Evolutionary conservation across 768 basidiomycete genomes (phyloP), one percentile per base, ranked within the genome.

Genomic region (Leccinum subgranulosum): DNA sequence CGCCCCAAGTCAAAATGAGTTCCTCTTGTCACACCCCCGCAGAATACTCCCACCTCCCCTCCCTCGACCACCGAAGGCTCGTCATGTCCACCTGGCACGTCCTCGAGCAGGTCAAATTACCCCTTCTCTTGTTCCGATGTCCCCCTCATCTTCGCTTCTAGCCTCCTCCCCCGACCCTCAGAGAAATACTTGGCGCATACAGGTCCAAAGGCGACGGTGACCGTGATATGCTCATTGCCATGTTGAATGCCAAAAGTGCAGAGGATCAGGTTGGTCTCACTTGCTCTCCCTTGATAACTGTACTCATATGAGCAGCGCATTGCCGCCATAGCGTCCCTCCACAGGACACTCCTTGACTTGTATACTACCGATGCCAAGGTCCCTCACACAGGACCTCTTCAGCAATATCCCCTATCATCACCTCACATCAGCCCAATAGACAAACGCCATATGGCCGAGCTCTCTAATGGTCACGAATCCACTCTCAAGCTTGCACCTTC

Each of bases 211-310:
- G 94, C 59, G 91, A 94, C 59, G 94, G 92, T 45, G 94, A 97
- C 78, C 81, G 94, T 23, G 92, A 95, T 53, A 88, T 95, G 84
- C 79, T 97, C 21, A 80, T 96, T 34, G 84, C 92, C 63, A 90
- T 97, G 82, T 79, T 97, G 51, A 92, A 89, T 59, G 93, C 94
- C 67, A 97, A 97, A 77, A 83, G 86, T 48, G 88, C 94, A 12
- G 94, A 97, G 71, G 94, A 97, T 69, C 90, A 96, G 83, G 92
- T 92, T 62, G 43, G 83, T 66, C 27, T 27, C 45, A 15, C 47
- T 17, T 31, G 59, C 33, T 51, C 51, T 56, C 52, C 55, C 47
- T 53, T 55, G 51, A 36, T 59, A 51, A 5, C 25, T 41, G 21
- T 55, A 25, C 60, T 69, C 36, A 70, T 29, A 7, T 31, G 14